phyloP scores from a whole-genome alignment of 306 rosid genomes.

The Bauhinia variegata region DNA sequence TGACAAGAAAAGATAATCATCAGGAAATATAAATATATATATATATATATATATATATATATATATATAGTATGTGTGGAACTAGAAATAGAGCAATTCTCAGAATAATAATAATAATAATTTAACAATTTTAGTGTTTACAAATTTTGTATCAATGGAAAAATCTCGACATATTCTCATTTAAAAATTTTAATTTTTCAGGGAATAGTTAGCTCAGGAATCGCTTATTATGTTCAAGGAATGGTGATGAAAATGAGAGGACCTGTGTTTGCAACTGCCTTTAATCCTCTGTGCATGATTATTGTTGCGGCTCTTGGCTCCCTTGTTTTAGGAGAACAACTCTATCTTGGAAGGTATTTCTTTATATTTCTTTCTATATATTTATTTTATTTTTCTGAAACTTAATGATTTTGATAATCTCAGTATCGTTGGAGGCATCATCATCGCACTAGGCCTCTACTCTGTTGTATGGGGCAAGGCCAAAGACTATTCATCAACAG shows the following conservation, averaged over 20 bases:
- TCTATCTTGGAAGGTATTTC: constrained; percentile 52
- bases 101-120: too few species aligned
- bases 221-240: constrained; percentile 52
- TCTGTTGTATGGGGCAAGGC: constrained; percentile 79
- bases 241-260: constrained; percentile 52
- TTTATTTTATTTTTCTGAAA: neutral
- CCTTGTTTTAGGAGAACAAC: constrained; percentile 47
- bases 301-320: constrained; percentile 47
- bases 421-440: constrained; percentile 61
- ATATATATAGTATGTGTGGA: too few species aligned
- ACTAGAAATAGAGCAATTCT: too few species aligned
- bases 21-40: too few species aligned
- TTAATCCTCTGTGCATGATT: constrained; percentile 58
- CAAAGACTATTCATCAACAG: constrained; percentile 49
- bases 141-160: too few species aligned
- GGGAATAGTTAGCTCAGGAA: constrained; percentile 52
- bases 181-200: neutral
- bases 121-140: too few species aligned
- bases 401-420: neutral
- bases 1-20: too few species aligned
- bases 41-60: too few species aligned
- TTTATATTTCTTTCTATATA: too few species aligned
- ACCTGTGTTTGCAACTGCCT: constrained; percentile 59
- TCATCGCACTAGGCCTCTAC: constrained; percentile 67
- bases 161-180: too few species aligned